Conservation (phyloP, 208 protist genomes). For the Novymonas esmeraldas region DNA sequence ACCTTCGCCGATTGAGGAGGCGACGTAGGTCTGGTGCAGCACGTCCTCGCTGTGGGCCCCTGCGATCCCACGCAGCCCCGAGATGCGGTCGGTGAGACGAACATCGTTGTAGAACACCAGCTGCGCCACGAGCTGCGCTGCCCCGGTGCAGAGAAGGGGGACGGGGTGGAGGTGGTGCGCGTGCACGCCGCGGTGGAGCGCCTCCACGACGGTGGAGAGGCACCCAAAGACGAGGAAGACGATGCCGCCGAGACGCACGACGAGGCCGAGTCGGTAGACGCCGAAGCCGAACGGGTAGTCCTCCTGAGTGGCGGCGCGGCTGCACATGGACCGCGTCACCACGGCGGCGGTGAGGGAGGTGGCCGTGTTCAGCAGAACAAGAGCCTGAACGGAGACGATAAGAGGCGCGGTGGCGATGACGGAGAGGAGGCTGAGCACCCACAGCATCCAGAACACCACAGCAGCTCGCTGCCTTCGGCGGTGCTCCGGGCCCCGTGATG, state of each 20-base stretch:
- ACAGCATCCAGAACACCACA: constrained; percentile 40
- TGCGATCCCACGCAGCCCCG: constrained; percentile 34
- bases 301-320: not conserved
- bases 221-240: constrained; percentile 72
- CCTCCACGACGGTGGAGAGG: constrained; percentile 53
- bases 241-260: constrained; percentile 53
- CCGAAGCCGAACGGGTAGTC: constrained; percentile 58
- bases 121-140: constrained; percentile 41
- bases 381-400: constrained; percentile 44
- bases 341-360: constrained; percentile 43
- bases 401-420: constrained; percentile 41
- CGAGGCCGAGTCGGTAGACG: constrained; percentile 42
- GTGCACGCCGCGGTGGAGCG: constrained; percentile 45
- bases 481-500: constrained; percentile 19
- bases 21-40: constrained; percentile 17
- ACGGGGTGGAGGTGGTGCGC: constrained; percentile 27
- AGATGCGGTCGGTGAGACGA: constrained; percentile 52
- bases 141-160: constrained; percentile 29
- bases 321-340: constrained; percentile 31
- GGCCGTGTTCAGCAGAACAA: constrained; percentile 45
- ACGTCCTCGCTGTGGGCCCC: constrained; percentile 32
- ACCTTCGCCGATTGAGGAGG: too few species aligned
- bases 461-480: constrained; percentile 24
- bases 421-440: constrained; percentile 37
- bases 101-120: constrained; percentile 50